Evolutionary conservation across 2,329 filamentous ascomycete species (phyloP).

Genomic region (Fusarium pseudonygamai): DNA sequence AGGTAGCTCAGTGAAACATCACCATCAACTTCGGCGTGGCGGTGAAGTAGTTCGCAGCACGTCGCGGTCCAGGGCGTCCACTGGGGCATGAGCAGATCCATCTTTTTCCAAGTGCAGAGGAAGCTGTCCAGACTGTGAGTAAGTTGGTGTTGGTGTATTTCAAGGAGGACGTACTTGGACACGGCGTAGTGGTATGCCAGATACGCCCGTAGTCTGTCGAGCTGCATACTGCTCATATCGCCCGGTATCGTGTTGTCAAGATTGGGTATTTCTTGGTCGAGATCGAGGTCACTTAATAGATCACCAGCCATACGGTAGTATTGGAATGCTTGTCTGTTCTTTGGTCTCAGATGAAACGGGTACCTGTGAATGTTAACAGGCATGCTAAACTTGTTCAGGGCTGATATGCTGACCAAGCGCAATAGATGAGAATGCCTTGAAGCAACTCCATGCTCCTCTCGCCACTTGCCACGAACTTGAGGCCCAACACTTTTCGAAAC

Average conservation of each 20-base stretch:
- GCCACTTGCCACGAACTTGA: conserved; percentile 65
- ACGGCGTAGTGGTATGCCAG: conserved; percentile 55
- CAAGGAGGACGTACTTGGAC: conserved; percentile 50
- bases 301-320: conserved; percentile 64
- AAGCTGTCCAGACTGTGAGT: conserved; percentile 46
- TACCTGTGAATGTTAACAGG: conserved; percentile 52
- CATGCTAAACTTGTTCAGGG: no score
- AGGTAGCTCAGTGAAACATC: conserved; percentile 58
- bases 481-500: conserved; percentile 64
- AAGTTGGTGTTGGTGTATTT: not conserved
- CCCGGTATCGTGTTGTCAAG: not conserved
- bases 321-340: conserved; percentile 59
- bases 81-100: conserved; percentile 41
- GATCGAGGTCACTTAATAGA: conserved; percentile 59
- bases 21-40: conserved; percentile 47
- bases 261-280: conserved; percentile 52
- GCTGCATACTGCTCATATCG: conserved; percentile 35
- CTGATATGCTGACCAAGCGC: conserved; percentile 58
- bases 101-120: conserved; percentile 51
- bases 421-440: conserved; percentile 66
- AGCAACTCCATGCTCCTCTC: conserved; percentile 67
- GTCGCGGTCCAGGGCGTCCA: conserved; percentile 56
- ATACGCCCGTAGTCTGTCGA: conserved; percentile 58
- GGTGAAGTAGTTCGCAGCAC: conserved; percentile 57
- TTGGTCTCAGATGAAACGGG: conserved; percentile 63